Conservation (phyloP, 163 green algal genomes). For the Scenedesmus sp. region DNA sequence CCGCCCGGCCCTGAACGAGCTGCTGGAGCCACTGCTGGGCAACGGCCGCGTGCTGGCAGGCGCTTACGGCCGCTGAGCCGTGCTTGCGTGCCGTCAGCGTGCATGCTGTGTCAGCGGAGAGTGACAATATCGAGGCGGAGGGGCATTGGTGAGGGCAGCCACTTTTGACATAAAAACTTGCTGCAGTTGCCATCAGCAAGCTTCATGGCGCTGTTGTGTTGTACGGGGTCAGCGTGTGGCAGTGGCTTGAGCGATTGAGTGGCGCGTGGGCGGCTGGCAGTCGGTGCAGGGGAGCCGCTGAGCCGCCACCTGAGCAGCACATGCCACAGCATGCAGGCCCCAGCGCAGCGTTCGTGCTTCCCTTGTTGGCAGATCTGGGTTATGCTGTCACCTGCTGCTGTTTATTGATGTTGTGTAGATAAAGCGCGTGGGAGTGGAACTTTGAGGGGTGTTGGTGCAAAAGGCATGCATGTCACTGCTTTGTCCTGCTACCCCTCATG, state of each 20-base stretch:
- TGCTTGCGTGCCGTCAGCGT: not conserved
- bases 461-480: not conserved
- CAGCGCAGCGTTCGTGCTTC: not conserved
- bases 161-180: not conserved
- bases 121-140: too few relatives aligned
- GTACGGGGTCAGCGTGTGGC: not conserved
- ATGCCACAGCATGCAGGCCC: too few relatives aligned
- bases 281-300: not conserved
- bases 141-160: not conserved
- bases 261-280: not conserved
- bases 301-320: not conserved
- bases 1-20: not conserved
- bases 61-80: constrained; percentile 18
- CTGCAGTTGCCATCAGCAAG: not conserved
- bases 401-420: not conserved
- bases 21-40: not conserved
- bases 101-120: too few relatives aligned
- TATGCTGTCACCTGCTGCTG: not conserved
- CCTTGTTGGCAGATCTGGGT: not conserved
- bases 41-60: constrained; percentile 27
- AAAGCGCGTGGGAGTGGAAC: not conserved
- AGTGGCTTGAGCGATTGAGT: too few relatives aligned
- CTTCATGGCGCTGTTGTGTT: not conserved
- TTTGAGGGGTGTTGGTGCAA: not conserved
- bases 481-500: not conserved